A percentile compares a stretch with the other conserved stretches of the same genome.
Evolutionary conservation across 1,284 basidiomycete genomes (phyloP).

Genomic region (Cerioporus squamosus): DNA sequence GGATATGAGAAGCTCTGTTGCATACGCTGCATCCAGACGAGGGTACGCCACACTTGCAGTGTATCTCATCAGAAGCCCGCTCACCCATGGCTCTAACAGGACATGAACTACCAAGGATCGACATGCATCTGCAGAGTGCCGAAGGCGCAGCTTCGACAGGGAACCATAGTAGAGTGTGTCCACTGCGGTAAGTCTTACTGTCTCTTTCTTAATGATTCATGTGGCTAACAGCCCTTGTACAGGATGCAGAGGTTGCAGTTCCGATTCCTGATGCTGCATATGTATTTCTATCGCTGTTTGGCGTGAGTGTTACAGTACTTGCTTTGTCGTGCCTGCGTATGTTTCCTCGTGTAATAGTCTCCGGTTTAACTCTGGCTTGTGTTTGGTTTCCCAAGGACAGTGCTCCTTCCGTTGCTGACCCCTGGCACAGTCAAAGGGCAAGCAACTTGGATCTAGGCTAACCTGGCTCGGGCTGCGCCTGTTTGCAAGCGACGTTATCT

Average conservation of each 20-base stretch:
- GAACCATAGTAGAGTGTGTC: slow-evolving; percentile 95
- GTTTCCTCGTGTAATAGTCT: not conserved
- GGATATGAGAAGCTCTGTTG: slow-evolving; percentile 99
- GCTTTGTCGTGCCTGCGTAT: not conserved
- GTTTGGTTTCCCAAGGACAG: too few relatives aligned
- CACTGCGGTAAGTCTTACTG: slow-evolving; percentile 82
- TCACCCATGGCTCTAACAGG: slow-evolving; percentile 48
- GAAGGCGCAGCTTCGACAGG: slow-evolving; percentile 88
- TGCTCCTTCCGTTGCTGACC: too few relatives aligned
- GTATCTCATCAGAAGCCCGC: not conserved
- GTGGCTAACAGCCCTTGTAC: not conserved
- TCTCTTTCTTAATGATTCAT: not conserved
- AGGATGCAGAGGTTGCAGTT: slow-evolving; percentile 32
- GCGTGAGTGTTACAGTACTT: not conserved
- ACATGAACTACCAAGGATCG: slow-evolving; percentile 99
- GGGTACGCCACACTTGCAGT: slow-evolving; percentile 49
- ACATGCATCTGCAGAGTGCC: slow-evolving; percentile 99
- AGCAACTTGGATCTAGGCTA: too few relatives aligned
- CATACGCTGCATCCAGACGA: slow-evolving; percentile 94
- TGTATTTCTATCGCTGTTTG: not conserved
- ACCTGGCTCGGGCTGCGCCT: too few relatives aligned
- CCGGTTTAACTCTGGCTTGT: too few relatives aligned
- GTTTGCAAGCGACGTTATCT: too few relatives aligned
- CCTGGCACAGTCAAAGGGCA: too few relatives aligned
- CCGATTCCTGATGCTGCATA: slow-evolving; percentile 23